Conservation (phyloP, 345 rosid genomes). For the Raphanus sativus region DNA sequence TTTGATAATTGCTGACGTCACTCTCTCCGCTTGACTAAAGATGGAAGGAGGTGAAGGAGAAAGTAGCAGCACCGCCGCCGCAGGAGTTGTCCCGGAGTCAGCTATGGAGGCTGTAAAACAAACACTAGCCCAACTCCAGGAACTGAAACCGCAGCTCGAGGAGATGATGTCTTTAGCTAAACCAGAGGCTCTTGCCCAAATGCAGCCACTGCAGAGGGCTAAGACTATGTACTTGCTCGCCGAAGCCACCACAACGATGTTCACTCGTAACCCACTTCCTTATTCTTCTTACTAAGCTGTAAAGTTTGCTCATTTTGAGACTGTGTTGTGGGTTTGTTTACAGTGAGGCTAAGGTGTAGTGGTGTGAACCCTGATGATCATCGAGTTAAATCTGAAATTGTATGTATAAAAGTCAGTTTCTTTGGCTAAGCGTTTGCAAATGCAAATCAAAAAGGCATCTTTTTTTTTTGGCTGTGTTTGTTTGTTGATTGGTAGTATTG, state of each 20-base stretch:
- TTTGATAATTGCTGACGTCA: too few relatives aligned
- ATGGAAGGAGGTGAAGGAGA: neutral
- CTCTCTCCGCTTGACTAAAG: neutral
- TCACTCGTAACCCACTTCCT: slow-evolving; percentile 45
- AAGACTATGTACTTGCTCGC: slow-evolving; percentile 52
- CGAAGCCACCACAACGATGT: slow-evolving; percentile 65
- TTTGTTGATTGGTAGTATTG: slow-evolving; percentile 1
- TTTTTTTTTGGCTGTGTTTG: neutral
- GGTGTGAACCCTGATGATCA: slow-evolving; percentile 84
- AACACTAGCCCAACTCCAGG: neutral
- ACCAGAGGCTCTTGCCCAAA: neutral
- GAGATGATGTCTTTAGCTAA: neutral
- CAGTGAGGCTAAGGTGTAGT: slow-evolving; percentile 82
- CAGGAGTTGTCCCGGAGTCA: neutral
- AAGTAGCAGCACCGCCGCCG: neutral
- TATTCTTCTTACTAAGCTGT: neutral
- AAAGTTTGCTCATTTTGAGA: neutral
- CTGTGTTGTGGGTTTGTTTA: slow-evolving; percentile 7
- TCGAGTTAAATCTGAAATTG: slow-evolving; percentile 85
- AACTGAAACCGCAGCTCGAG: neutral
- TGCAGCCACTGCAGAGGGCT: neutral
- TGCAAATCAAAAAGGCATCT: neutral
- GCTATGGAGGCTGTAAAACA: neutral
- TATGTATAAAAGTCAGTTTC: slow-evolving; percentile 35
- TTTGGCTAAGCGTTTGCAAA: neutral